A percentile compares a stretch with the other conserved stretches of the same genome.
These are phyloP conservation scores for Didymella lethalis DNA, from an alignment of 2,329 filamentous ascomycete species.

Conservation along the genomic window DNA sequence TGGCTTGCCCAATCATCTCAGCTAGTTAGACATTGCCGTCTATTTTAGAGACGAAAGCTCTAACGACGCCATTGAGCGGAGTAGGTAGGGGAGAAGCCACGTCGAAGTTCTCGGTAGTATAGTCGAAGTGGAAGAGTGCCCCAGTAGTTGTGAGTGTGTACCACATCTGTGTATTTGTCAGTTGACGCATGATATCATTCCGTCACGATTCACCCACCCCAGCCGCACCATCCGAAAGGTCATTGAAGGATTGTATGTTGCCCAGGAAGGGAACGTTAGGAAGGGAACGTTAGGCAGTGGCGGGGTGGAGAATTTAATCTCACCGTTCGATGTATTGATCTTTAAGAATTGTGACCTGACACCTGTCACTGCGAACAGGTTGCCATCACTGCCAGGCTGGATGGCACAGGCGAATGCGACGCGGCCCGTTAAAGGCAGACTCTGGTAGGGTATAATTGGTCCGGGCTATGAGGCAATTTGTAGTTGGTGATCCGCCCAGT, in stretches of 20 bases:
- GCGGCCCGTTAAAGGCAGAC: slow-evolving; percentile 14
- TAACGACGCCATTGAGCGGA: slow-evolving; percentile 19
- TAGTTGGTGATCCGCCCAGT: slow-evolving; percentile 21
- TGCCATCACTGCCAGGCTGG: slow-evolving; percentile 14
- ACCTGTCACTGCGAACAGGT: slow-evolving; percentile 21
- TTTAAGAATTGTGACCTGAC: slow-evolving; percentile 21
- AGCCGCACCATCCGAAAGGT: slow-evolving; percentile 14
- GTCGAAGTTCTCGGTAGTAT: slow-evolving; percentile 21
- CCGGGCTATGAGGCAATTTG: slow-evolving; percentile 15
- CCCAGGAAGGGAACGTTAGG: slow-evolving; percentile 22
- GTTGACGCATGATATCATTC: neutral
- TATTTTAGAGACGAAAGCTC: slow-evolving; percentile 19
- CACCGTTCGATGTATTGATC: slow-evolving; percentile 13
- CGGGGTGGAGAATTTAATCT: slow-evolving; percentile 23
- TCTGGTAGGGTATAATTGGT: slow-evolving; percentile 16
- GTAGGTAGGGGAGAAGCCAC: slow-evolving; percentile 22
- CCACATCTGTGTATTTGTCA: slow-evolving; percentile 16
- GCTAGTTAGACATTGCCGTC: slow-evolving; percentile 22
- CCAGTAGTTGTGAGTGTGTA: slow-evolving; percentile 24
- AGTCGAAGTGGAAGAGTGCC: slow-evolving; percentile 23
- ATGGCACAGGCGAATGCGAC: slow-evolving; percentile 22
- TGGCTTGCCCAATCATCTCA: slow-evolving; percentile 22
- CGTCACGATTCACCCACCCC: neutral
- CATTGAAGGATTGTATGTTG: slow-evolving; percentile 22
- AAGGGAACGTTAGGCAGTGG: slow-evolving; percentile 20